Evolutionary conservation across 257 asterid genomes (phyloP), one percentile per base, ranked within the genome.

Genomic region (Penstemon eatonii): DNA sequence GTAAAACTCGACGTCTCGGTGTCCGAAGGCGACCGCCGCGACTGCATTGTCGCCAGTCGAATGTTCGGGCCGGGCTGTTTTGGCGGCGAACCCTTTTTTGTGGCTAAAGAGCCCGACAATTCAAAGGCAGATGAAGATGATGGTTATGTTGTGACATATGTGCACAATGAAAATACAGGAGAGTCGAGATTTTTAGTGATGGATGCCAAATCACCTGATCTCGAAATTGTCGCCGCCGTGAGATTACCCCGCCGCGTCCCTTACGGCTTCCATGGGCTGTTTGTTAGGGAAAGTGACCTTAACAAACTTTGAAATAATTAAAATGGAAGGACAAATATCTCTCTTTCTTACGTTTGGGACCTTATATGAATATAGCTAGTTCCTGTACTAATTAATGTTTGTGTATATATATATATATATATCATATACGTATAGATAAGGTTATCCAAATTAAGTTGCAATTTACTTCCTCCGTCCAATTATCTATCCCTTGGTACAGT

Each of bases 201-300:
- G 97, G 92, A 88, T 63, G 94, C 97, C 3, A 83, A 69, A 69
- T 83, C 96, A 1, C 90, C 90, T 5, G 72, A 59, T 37, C 92
- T 90, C 36, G 87, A 88, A 40, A 84, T 71, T 42, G 85, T 88
- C 8, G 96, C 95, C 42, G 82, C 80, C 47, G 94, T 90, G 7
- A 76, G 78, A 73, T 63, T 90, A 71, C 96, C 96, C 46, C 80
- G 73, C 52, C 85, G 96, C 41, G 92, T 90, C 44, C 97, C 97
- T 3, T 84, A 81, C 69, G 97, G 97, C 41, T 90, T 90, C 72
- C 96, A 90, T n/a, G 96, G 96, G 0, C 80, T 90, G 12, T 88
- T 86, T 42, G 85, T 90, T 8, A 64, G 73, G 15, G 81, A 84
- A 63, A 71, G 40, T 5, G 84, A 86, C 75, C 90, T 88, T 0